These are phyloP conservation scores for Rhododendron mucronatum DNA, from an alignment of 148 eudicot genomes.

Conservation along the genomic window DNA sequence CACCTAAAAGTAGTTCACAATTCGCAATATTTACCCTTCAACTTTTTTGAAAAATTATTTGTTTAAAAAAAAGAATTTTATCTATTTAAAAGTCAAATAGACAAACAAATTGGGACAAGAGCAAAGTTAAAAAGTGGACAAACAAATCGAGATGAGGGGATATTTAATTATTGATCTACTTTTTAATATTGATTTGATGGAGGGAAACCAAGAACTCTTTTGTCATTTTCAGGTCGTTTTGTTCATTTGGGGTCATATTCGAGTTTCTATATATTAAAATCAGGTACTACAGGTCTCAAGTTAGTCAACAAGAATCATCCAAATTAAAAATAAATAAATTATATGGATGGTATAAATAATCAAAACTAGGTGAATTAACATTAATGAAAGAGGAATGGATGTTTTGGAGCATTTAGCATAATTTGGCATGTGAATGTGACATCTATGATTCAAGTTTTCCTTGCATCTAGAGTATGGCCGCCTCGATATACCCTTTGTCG, in stretches of 20 bases:
- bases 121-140: too few species aligned
- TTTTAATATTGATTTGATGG: background rate
- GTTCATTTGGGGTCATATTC: background rate
- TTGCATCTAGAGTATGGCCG: too few species aligned
- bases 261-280: background rate
- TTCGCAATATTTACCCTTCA: too few species aligned
- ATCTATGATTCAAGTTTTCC: too few species aligned
- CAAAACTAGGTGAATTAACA: background rate
- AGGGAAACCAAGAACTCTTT: background rate
- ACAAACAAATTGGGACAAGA: too few species aligned
- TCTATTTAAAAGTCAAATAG: too few species aligned
- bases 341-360: background rate
- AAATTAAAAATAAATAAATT: background rate
- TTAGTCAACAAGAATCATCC: background rate
- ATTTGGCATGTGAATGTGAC: background rate
- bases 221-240: conserved; percentile 2
- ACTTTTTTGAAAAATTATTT: too few species aligned
- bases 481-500: too few species aligned
- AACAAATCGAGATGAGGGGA: too few species aligned
- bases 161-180: background rate
- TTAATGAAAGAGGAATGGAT: background rate
- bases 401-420: background rate
- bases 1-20: too few species aligned
- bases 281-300: background rate
- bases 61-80: too few species aligned